A percentile compares a stretch with the other conserved stretches of the same genome.
Conservation (phyloP, 2,329 filamentous ascomycete genomes). For the Ophioceras dolichostomum region DNA sequence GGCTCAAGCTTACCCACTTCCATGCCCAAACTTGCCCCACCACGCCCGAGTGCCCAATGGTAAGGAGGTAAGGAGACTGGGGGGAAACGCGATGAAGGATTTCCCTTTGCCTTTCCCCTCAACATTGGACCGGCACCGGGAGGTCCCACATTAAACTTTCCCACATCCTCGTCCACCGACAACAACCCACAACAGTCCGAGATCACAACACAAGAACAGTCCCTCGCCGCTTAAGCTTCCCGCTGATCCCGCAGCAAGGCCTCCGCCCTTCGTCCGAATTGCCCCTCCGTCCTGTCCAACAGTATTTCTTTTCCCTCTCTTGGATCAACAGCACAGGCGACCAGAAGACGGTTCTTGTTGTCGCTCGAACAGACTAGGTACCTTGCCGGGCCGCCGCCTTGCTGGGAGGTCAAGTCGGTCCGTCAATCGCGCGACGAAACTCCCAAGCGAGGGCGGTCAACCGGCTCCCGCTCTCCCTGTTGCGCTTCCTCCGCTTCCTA, state of each 20-base stretch:
- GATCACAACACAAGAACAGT: neutral
- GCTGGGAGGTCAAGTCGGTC: too few species aligned
- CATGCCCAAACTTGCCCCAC: neutral
- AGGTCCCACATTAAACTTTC: conserved; percentile 5
- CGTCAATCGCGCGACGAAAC: too few species aligned
- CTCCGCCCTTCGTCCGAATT: neutral
- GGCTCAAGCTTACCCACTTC: neutral
- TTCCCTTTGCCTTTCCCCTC: neutral
- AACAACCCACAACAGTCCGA: neutral
- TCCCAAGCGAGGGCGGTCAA: neutral
- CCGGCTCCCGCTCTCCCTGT: neutral
- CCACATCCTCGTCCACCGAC: neutral
- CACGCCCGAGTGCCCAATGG: neutral
- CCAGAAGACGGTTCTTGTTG: neutral
- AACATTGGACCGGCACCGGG: neutral
- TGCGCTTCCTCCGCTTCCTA: neutral
- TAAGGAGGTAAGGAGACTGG: too few species aligned
- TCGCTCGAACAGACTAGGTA: neutral
- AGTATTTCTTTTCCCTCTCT: too few species aligned
- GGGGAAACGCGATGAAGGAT: too few species aligned
- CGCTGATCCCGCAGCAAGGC: neutral
- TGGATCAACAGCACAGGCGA: neutral
- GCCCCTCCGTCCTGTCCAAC: neutral
- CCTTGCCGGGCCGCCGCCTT: conserved; percentile 1
- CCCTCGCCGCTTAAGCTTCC: neutral